These are phyloP conservation scores for Colletotrichum phormii DNA, from an alignment of 2,329 filamentous ascomycete genomes.

Conservation along the genomic window DNA sequence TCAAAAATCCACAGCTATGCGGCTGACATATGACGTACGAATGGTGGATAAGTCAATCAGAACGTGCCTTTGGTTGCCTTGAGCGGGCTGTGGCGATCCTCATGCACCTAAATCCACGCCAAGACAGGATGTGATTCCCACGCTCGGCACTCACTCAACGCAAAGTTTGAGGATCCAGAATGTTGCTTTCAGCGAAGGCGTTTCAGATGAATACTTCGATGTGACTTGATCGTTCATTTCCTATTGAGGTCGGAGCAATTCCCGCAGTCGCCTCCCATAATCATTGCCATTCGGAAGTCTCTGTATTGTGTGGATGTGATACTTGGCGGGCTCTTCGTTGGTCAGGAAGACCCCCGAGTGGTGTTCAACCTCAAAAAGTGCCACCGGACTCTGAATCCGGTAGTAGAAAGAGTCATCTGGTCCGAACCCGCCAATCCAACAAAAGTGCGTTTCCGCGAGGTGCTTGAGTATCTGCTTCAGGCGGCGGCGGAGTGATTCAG, in stretches of 20 bases:
- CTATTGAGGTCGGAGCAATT: constrained; percentile 43
- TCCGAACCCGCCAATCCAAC: too few species aligned
- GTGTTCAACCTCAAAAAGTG: constrained; percentile 82
- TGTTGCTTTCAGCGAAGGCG: too few species aligned
- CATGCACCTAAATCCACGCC: not conserved
- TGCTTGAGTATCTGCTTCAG: too few species aligned
- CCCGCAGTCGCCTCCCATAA: constrained; percentile 70
- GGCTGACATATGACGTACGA: not conserved
- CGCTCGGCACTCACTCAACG: not conserved
- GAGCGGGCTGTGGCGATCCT: not conserved
- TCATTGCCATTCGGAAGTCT: constrained; percentile 81
- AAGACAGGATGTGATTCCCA: not conserved
- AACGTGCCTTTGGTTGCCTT: not conserved
- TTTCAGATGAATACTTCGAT: not conserved
- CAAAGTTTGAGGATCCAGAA: not conserved
- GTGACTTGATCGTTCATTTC: not conserved
- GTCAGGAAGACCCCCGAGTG: constrained; percentile 82
- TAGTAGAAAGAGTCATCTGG: constrained; percentile 67
- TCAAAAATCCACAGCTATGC: not conserved
- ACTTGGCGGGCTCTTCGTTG: constrained; percentile 79
- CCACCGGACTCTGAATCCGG: constrained; percentile 79
- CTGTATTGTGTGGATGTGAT: constrained; percentile 81
- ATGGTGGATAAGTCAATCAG: not conserved
- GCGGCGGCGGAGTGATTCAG: constrained; percentile 53
- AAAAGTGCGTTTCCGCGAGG: too few species aligned